Percentiles rank a stretch among this genome's conserved stretches.
Evolutionary conservation across 164 flowering plant genomes (phyloP).

Genomic region (Litsea cubeba): DNA sequence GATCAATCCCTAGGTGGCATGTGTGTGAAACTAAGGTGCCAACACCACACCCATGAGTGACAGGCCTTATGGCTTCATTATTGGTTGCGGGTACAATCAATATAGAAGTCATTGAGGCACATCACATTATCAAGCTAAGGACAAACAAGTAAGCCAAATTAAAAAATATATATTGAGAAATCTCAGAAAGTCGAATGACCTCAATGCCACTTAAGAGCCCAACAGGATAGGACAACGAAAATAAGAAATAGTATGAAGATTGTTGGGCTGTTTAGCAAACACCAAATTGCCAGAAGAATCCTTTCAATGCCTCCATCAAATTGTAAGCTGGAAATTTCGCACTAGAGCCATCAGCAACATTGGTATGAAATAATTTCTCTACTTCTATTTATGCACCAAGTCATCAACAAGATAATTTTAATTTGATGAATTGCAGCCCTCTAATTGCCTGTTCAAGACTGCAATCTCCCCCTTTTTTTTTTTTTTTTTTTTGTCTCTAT

Average conservation of each 20-base stretch:
- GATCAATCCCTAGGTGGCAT: too few relatives aligned
- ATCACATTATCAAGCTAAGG: not conserved
- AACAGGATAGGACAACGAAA: too few relatives aligned
- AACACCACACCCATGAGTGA: too few relatives aligned
- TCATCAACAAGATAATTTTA: not conserved
- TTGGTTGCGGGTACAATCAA: not conserved
- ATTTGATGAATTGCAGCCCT: not conserved
- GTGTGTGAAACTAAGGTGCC: too few relatives aligned
- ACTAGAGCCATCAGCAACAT: not conserved
- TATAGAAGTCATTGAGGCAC: not conserved
- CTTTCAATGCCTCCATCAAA: not conserved
- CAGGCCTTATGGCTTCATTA: not conserved
- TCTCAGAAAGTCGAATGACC: not conserved
- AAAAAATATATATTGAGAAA: not conserved
- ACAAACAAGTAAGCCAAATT: not conserved
- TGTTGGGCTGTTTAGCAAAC: not conserved
- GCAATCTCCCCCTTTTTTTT: too few relatives aligned
- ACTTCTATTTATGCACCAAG: too few relatives aligned
- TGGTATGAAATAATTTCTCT: not conserved
- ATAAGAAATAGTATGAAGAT: not conserved
- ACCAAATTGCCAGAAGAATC: not conserved
- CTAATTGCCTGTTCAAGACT: too few relatives aligned
- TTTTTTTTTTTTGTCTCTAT: too few relatives aligned
- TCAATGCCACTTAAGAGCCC: not conserved
- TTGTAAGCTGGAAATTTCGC: not conserved